A percentile compares a stretch with the other conserved stretches of the same genome.
These are phyloP conservation scores for Penicillium soppii DNA, from an alignment of 495 filamentous ascomycete species.

Conservation along the genomic window DNA sequence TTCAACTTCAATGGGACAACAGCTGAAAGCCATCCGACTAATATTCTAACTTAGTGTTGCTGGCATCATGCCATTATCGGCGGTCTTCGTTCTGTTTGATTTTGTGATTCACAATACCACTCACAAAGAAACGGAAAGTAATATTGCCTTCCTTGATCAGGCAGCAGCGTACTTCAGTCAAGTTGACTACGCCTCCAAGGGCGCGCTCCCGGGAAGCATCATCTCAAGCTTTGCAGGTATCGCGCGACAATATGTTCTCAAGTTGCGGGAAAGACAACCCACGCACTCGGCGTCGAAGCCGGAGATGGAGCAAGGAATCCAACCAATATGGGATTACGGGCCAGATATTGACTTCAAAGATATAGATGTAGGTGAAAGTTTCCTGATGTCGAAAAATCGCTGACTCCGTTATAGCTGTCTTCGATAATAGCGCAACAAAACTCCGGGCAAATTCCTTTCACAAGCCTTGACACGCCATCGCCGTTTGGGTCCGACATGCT, in stretches of 20 bases:
- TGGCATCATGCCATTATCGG: slow-evolving; percentile 24
- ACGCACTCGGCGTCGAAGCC: neutral
- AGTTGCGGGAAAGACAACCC: neutral
- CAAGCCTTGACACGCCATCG: neutral
- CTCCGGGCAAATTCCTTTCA: neutral
- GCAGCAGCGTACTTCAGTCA: slow-evolving; percentile 33
- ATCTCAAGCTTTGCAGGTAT: slow-evolving; percentile 34
- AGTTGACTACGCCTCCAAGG: slow-evolving; percentile 31
- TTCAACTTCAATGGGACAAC: neutral
- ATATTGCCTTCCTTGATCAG: slow-evolving; percentile 32
- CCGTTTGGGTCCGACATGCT: neutral
- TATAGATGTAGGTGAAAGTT: neutral
- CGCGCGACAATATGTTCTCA: slow-evolving; percentile 26
- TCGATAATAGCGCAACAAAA: neutral
- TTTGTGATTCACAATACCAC: slow-evolving; percentile 34
- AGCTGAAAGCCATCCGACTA: neutral
- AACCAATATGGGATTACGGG: neutral
- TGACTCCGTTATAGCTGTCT: neutral
- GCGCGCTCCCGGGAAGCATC: slow-evolving; percentile 28
- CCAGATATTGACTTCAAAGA: neutral
- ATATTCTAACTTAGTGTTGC: neutral
- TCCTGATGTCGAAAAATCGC: neutral
- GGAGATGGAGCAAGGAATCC: neutral
- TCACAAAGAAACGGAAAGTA: slow-evolving; percentile 28
- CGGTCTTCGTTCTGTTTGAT: slow-evolving; percentile 37